Conservation (phyloP, 2,329 filamentous ascomycete genomes). For the Plenodomus biglobosus region DNA sequence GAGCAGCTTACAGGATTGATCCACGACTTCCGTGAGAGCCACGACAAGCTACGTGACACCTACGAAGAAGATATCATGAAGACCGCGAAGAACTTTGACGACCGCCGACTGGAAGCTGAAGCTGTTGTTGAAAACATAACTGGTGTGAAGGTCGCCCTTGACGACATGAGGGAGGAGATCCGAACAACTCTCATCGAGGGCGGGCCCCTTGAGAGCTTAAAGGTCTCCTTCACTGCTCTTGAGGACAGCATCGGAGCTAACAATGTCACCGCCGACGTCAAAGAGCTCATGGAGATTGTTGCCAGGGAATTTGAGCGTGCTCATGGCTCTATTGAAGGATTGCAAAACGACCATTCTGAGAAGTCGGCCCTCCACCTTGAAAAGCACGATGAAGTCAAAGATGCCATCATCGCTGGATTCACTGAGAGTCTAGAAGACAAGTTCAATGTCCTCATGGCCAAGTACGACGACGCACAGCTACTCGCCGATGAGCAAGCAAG, state of each 20-base stretch:
- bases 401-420: slow-evolving; percentile 57
- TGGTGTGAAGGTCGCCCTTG: slow-evolving; percentile 75
- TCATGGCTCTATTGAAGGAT: slow-evolving; percentile 73
- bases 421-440: slow-evolving; percentile 70
- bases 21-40: slow-evolving; percentile 57
- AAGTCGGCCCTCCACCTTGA: slow-evolving; percentile 57
- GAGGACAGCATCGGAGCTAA: slow-evolving; percentile 64
- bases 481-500: slow-evolving; percentile 73
- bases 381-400: slow-evolving; percentile 63
- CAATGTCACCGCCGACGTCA: slow-evolving; percentile 51
- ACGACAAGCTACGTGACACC: slow-evolving; percentile 70
- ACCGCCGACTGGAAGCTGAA: slow-evolving; percentile 80
- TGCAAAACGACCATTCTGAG: slow-evolving; percentile 75
- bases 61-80: slow-evolving; percentile 72
- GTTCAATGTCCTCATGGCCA: slow-evolving; percentile 76
- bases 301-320: slow-evolving; percentile 86
- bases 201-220: slow-evolving; percentile 61
- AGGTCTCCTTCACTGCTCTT: slow-evolving; percentile 66
- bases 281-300: slow-evolving; percentile 70
- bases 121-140: slow-evolving; percentile 75
- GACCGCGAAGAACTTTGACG: slow-evolving; percentile 77
- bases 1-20: slow-evolving; percentile 60
- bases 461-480: slow-evolving; percentile 83
- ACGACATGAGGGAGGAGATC: slow-evolving; percentile 75
- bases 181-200: slow-evolving; percentile 77